These are phyloP conservation scores for Quercus lobata DNA, from an alignment of 331 rosid genomes.

Conservation along the genomic window DNA sequence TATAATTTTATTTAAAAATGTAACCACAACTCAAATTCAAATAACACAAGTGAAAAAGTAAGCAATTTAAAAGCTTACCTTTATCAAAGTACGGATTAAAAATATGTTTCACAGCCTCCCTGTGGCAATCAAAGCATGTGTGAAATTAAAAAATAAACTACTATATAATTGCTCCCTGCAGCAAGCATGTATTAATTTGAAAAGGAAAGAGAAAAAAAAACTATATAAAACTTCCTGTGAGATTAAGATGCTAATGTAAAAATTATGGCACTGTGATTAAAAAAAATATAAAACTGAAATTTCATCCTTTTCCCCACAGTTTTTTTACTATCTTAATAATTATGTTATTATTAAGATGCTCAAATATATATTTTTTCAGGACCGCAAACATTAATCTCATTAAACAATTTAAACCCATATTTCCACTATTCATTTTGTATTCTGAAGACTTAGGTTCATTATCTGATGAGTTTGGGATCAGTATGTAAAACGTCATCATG, in stretches of 20 bases:
- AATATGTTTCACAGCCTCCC: slow-evolving; percentile 61
- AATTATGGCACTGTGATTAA: neutral
- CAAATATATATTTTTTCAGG: neutral
- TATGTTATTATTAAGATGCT: neutral
- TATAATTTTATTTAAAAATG: neutral
- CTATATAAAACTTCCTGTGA: neutral
- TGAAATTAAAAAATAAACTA: neutral
- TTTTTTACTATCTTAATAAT: no score
- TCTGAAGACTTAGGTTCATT: neutral
- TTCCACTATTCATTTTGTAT: neutral
- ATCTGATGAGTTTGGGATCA: neutral
- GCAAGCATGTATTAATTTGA: slow-evolving; percentile 15
- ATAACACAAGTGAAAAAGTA: neutral
- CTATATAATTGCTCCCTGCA: neutral
- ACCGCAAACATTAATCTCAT: neutral
- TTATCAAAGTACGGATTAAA: slow-evolving; percentile 74
- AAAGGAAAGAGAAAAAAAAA: neutral
- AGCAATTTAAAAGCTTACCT: slow-evolving; percentile 45
- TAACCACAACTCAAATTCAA: neutral
- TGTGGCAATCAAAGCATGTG: slow-evolving; percentile 41
- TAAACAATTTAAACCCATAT: neutral
- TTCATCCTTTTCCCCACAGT: neutral
- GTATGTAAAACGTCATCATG: neutral
- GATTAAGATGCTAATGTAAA: neutral
- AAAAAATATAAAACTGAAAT: neutral